Evolutionary conservation across 2,329 filamentous ascomycete species (phyloP).

Genomic region (Aspergillus sojae): DNA sequence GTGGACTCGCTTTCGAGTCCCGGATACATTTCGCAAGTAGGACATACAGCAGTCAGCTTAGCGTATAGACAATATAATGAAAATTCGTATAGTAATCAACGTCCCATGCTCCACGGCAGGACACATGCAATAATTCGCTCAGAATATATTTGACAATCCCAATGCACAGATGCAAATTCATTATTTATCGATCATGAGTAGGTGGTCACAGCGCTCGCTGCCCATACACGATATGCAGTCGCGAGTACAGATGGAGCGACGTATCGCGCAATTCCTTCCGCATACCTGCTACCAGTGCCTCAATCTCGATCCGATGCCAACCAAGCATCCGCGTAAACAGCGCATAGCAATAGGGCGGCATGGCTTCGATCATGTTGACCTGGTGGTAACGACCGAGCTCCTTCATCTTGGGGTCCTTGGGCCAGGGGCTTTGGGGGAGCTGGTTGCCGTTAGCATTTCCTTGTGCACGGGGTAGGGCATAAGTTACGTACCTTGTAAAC

Average conservation of each 20-base stretch:
- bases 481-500: conserved; percentile 43
- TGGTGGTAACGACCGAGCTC: conserved; percentile 50
- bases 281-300: conserved; percentile 42
- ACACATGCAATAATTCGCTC: background rate
- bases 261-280: conserved; percentile 41
- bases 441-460: conserved; percentile 16
- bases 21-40: no score
- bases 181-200: background rate
- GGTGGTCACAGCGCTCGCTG: conserved; percentile 22
- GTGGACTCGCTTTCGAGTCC: no score
- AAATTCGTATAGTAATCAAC: background rate
- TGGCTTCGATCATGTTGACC: conserved; percentile 40
- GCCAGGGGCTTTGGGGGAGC: conserved; percentile 57
- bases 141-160: background rate
- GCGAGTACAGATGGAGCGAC: conserved; percentile 40
- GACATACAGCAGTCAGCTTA: no score
- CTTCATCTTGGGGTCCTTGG: conserved; percentile 55
- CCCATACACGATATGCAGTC: conserved; percentile 34
- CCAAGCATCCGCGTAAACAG: conserved; percentile 44
- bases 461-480: no score
- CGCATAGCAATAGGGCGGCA: conserved; percentile 39
- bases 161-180: background rate
- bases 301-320: conserved; percentile 40
- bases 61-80: no score
- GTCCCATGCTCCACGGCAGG: background rate